These are phyloP conservation scores for Elsinoe batatas DNA, from an alignment of 2,329 filamentous ascomycete species.

Conservation along the genomic window DNA sequence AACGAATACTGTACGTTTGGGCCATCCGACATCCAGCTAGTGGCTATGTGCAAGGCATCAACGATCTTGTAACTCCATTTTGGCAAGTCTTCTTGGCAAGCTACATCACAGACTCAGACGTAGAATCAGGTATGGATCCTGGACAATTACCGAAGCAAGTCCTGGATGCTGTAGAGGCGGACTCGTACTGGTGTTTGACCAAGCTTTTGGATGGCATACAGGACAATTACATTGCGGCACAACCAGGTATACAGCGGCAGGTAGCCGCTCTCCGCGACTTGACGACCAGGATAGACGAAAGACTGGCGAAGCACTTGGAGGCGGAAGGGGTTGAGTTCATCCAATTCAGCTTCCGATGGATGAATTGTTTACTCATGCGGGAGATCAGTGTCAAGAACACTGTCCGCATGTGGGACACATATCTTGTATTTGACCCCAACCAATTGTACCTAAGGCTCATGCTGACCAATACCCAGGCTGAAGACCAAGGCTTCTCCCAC, in stretches of 20 bases:
- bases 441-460: neutral
- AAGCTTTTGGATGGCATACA: slow-evolving; percentile 98
- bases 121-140: slow-evolving; percentile 92
- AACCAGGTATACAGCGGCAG: slow-evolving; percentile 92
- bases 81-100: slow-evolving; percentile 94
- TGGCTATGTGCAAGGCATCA: slow-evolving; percentile 97
- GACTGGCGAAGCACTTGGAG: slow-evolving; percentile 79
- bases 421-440: slow-evolving; percentile 61
- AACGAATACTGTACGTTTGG: slow-evolving; percentile 95
- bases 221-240: slow-evolving; percentile 96
- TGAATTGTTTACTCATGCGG: slow-evolving; percentile 97
- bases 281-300: slow-evolving; percentile 77
- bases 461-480: slow-evolving; percentile 51
- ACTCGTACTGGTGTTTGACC: slow-evolving; percentile 96
- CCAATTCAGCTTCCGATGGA: slow-evolving; percentile 98
- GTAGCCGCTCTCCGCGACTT: slow-evolving; percentile 82
- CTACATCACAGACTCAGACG: slow-evolving; percentile 89
- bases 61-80: slow-evolving; percentile 93
- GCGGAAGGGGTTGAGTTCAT: slow-evolving; percentile 93
- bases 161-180: slow-evolving; percentile 90
- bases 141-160: slow-evolving; percentile 85
- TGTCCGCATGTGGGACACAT: slow-evolving; percentile 99
- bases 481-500: slow-evolving; percentile 96
- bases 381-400: slow-evolving; percentile 95
- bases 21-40: slow-evolving; percentile 94